These are phyloP conservation scores for Vigna unguiculata DNA, from an alignment of 306 rosid genomes.

Conservation along the genomic window DNA sequence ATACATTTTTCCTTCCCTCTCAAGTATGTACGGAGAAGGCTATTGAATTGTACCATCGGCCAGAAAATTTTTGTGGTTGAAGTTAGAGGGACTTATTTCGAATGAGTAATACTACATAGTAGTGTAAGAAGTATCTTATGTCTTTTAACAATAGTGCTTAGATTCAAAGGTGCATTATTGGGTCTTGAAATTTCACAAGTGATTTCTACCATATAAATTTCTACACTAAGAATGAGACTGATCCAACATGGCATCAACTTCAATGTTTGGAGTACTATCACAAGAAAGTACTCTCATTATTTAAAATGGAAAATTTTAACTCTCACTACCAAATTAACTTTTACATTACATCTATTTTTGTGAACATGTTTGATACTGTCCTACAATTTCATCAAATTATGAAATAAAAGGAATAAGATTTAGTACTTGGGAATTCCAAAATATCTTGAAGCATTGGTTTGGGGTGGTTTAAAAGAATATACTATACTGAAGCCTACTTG, in stretches of 20 bases:
- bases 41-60: too few species aligned
- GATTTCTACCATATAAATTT: conserved; percentile 4
- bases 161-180: not conserved
- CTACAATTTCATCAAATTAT: not conserved
- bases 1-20: too few species aligned
- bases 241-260: not conserved
- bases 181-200: not conserved
- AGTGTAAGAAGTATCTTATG: not conserved
- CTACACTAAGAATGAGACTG: not conserved
- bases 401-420: not conserved
- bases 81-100: not conserved
- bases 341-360: not conserved
- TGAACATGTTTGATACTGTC: not conserved
- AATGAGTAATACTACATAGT: not conserved
- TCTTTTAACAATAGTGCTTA: not conserved
- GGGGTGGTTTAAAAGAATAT: conserved; percentile 37
- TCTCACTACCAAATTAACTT: not conserved
- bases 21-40: too few species aligned
- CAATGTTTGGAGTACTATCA: not conserved
- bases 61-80: too few species aligned
- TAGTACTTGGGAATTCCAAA: not conserved
- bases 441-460: conserved; percentile 26
- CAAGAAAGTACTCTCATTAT: not conserved
- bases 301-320: not conserved
- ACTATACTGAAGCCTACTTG: conserved; percentile 51